A percentile compares a stretch with the other conserved stretches of the same genome.
phyloP scores from a whole-genome alignment of 129 eudicot genomes.

The Chrysanthemum lavandulifolium region DNA sequence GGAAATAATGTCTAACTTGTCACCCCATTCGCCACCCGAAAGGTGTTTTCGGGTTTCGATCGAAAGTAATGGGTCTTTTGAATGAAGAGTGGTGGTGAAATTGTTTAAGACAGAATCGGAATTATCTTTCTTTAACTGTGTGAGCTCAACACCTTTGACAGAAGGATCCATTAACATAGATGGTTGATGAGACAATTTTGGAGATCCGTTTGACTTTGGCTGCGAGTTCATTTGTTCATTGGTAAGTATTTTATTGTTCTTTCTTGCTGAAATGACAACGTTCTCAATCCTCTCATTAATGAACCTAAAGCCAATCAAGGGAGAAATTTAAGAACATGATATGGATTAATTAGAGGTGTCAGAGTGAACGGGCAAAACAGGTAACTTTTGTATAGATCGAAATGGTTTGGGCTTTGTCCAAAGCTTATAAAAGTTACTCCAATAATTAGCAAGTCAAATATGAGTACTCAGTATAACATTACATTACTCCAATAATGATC shows the following conservation, averaged over 20 bases:
- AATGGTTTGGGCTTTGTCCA: background rate
- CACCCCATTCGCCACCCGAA: constrained; percentile 57
- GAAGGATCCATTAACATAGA: constrained; percentile 74
- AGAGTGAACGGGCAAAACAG: background rate
- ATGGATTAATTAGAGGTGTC: background rate
- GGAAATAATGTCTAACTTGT: constrained; percentile 56
- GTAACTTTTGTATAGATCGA: background rate
- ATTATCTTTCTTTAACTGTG: constrained; percentile 62
- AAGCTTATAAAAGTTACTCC: background rate
- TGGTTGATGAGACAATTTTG: constrained; percentile 48
- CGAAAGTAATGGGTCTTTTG: constrained; percentile 42
- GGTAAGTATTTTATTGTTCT: constrained; percentile 50
- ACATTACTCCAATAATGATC: background rate
- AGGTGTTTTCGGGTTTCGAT: constrained; percentile 31
- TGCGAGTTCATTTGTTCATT: constrained; percentile 38
- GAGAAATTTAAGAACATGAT: constrained; percentile 20
- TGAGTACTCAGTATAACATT: background rate
- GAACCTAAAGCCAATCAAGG: constrained; percentile 58
- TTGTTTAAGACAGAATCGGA: constrained; percentile 36
- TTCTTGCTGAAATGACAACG: constrained; percentile 54
- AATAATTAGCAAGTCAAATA: background rate
- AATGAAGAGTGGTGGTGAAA: constrained; percentile 30
- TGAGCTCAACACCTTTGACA: constrained; percentile 81
- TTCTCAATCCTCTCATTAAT: constrained; percentile 96
- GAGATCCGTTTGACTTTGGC: constrained; percentile 46